Conservation (phyloP, 2,329 filamentous ascomycete genomes). For the Fusarium zealandicum region DNA sequence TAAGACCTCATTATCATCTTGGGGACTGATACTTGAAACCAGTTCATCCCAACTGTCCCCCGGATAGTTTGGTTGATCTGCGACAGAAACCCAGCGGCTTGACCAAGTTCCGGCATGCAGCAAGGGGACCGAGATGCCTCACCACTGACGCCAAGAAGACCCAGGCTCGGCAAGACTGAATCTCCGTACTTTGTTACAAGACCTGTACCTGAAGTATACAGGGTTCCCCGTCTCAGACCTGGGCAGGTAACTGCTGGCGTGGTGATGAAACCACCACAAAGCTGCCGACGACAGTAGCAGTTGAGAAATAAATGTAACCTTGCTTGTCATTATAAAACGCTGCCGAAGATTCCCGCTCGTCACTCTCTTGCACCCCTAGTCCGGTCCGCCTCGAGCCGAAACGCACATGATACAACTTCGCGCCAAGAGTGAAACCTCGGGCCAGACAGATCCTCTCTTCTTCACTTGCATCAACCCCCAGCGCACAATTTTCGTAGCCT, state of each 20-base stretch:
- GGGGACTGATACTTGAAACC: no score
- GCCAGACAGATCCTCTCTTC: no score
- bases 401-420: conserved; percentile 17
- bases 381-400: conserved; percentile 20
- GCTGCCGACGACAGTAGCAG: background rate
- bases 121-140: conserved; percentile 18
- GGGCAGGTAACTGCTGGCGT: conserved; percentile 16
- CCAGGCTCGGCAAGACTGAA: conserved; percentile 19
- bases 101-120: conserved; percentile 21
- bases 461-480: no score
- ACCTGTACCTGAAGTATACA: conserved; percentile 12
- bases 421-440: background rate
- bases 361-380: background rate
- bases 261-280: conserved; percentile 24
- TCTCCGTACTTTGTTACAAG: conserved; percentile 24
- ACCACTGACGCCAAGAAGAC: conserved; percentile 26
- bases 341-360: background rate
- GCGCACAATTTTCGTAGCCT: no score
- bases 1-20: conserved; percentile 14
- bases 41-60: no score
- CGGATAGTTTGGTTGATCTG: conserved; percentile 1
- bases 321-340: conserved; percentile 15
- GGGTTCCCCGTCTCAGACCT: conserved; percentile 13
- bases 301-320: conserved; percentile 4
- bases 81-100: conserved; percentile 14